A percentile compares a stretch with the other conserved stretches of the same genome.
phyloP scores from a whole-genome alignment of 2,329 filamentous ascomycete genomes.

The Trichoderma polysporum region DNA sequence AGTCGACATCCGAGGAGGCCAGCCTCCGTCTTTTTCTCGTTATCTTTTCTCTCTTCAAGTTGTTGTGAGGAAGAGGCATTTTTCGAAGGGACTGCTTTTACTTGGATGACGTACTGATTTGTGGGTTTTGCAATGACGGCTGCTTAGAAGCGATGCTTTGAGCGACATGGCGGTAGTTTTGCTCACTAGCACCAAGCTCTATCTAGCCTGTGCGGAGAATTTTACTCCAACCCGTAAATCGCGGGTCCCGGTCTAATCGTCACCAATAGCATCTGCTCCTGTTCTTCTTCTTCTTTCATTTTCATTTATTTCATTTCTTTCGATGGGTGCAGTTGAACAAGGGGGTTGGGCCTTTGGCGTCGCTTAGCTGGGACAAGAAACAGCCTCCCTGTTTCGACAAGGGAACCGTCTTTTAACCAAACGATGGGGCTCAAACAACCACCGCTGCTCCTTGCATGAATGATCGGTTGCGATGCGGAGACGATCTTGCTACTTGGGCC shows the following conservation, averaged over 20 bases:
- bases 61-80: no score
- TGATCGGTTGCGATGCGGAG: conserved; percentile 4
- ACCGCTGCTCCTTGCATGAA: conserved; percentile 16
- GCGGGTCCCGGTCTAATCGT: neutral
- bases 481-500: neutral
- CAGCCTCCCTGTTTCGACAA: conserved; percentile 31
- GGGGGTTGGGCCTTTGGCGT: neutral
- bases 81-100: no score
- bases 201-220: neutral
- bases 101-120: no score
- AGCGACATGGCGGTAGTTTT: neutral
- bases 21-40: neutral
- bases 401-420: conserved; percentile 32
- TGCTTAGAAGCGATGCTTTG: neutral
- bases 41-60: no score
- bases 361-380: conserved; percentile 21
- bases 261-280: conserved; percentile 7
- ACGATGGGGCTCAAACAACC: conserved; percentile 23
- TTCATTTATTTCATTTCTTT: neutral
- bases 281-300: no score
- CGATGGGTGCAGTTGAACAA: neutral
- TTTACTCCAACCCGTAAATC: neutral
- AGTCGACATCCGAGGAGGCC: neutral
- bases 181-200: neutral
- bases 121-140: neutral